Conservation (phyloP, 2,329 filamentous ascomycete genomes). For the Fusarium fujikuroi region DNA sequence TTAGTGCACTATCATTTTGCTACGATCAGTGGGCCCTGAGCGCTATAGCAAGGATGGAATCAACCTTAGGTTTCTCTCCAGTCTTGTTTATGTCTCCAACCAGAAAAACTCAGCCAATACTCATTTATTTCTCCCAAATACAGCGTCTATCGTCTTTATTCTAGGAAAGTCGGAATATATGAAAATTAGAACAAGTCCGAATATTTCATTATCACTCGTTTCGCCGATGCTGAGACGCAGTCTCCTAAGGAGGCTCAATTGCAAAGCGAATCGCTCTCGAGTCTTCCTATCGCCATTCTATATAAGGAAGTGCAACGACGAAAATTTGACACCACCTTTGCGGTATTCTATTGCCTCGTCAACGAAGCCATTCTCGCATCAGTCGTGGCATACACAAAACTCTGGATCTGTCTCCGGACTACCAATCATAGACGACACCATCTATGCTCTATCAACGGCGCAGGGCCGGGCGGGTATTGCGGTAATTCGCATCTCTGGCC, state of each 20-base stretch:
- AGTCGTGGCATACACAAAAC: constrained; percentile 9
- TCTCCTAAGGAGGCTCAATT: constrained; percentile 36
- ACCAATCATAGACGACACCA: constrained; percentile 66
- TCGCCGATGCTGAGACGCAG: constrained; percentile 42
- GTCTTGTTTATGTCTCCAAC: background rate
- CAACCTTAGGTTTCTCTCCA: constrained; percentile 6
- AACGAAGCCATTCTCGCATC: constrained; percentile 21
- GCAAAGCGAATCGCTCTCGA: constrained; percentile 11
- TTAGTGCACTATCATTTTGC: background rate
- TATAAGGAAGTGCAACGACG: background rate
- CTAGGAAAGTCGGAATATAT: background rate
- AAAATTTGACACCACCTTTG: background rate
- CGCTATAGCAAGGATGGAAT: background rate
- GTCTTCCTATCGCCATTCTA: background rate
- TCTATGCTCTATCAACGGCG: constrained; percentile 92
- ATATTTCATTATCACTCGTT: background rate
- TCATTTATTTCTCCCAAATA: background rate
- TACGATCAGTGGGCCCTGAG: constrained; percentile 5
- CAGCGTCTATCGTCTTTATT: background rate
- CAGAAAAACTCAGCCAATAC: constrained; percentile 1
- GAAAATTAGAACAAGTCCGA: background rate
- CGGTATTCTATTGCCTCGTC: background rate
- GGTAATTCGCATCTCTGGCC: constrained; percentile 86
- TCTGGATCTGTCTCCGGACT: constrained; percentile 17
- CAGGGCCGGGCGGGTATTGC: constrained; percentile 89